Evolutionary conservation across 768 basidiomycete genomes (phyloP).

Genomic region (Pleurotus tuoliensis): DNA sequence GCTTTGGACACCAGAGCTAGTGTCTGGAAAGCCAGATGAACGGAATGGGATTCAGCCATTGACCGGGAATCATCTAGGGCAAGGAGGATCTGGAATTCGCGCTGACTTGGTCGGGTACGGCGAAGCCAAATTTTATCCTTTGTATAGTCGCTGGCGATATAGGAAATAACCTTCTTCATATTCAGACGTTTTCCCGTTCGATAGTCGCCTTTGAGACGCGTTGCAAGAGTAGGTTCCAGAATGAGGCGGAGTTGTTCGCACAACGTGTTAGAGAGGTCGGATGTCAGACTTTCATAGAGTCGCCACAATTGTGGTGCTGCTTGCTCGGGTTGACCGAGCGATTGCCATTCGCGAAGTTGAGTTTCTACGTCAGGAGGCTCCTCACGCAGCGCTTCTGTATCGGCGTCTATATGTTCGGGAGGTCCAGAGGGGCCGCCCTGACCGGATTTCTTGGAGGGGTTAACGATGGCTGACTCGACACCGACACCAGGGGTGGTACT

Average conservation of each 20-base stretch:
- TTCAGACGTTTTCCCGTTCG: conserved; percentile 96
- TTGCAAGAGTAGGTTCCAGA: conserved; percentile 91
- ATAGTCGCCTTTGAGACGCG: conserved; percentile 93
- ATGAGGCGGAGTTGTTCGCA: conserved; percentile 97
- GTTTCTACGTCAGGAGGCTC: conserved; percentile 34
- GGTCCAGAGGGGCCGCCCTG: conserved; percentile 11
- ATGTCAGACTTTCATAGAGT: conserved; percentile 84
- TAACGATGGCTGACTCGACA: conserved; percentile 45
- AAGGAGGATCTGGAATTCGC: conserved; percentile 94
- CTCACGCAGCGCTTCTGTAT: conserved; percentile 31
- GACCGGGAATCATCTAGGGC: conserved; percentile 95
- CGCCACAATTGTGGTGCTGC: conserved; percentile 83
- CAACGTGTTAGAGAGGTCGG: conserved; percentile 84
- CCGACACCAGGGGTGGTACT: conserved; percentile 22
- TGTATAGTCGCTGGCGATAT: conserved; percentile 97
- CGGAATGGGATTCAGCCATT: conserved; percentile 90
- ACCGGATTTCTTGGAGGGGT: conserved; percentile 16
- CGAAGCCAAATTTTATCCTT: conserved; percentile 99
- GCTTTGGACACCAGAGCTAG: conserved; percentile 90
- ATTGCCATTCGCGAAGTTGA: conserved; percentile 59
- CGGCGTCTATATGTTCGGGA: conserved; percentile 26
- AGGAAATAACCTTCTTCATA: conserved; percentile 98
- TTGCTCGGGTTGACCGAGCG: conserved; percentile 48
- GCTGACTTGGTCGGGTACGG: conserved; percentile 86
- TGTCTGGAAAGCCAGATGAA: conserved; percentile 93